These are phyloP conservation scores for Peronospora farinosa DNA, from an alignment of 352 stramenopile genomes.

Conservation along the genomic window DNA sequence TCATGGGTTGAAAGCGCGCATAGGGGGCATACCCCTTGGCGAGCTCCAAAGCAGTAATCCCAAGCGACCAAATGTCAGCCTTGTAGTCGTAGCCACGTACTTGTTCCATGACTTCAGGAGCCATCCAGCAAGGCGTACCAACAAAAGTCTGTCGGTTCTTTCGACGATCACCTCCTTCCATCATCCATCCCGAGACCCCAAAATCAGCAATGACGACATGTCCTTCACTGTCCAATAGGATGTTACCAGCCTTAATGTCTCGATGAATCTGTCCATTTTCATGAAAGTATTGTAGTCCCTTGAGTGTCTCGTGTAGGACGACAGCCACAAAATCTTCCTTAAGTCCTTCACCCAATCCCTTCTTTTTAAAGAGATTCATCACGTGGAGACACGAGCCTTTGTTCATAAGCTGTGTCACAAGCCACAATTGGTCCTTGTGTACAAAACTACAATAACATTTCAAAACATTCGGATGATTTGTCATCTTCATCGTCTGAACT, in stretches of 20 bases:
- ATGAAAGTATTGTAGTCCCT: slow-evolving; percentile 98
- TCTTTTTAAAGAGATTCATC: slow-evolving; percentile 92
- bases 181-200: slow-evolving; percentile 97
- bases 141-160: slow-evolving; percentile 97
- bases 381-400: slow-evolving; percentile 97
- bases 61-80: slow-evolving; percentile 98
- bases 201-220: slow-evolving; percentile 98
- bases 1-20: slow-evolving; percentile 97
- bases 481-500: slow-evolving; percentile 98
- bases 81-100: slow-evolving; percentile 92
- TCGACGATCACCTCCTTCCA: slow-evolving; percentile 90
- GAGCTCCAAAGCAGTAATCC: slow-evolving; percentile 98
- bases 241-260: slow-evolving; percentile 99
- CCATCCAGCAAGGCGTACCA: slow-evolving; percentile 96
- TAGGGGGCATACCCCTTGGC: slow-evolving; percentile 98
- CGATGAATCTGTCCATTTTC: slow-evolving; percentile 97
- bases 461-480: slow-evolving; percentile 96
- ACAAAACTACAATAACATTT: slow-evolving; percentile 97
- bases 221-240: slow-evolving; percentile 90
- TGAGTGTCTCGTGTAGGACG: slow-evolving; percentile 95
- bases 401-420: slow-evolving; percentile 98
- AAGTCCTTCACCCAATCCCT: slow-evolving; percentile 80
- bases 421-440: slow-evolving; percentile 94
- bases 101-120: slow-evolving; percentile 90
- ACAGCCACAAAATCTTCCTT: slow-evolving; percentile 95